Evolutionary conservation across 179 eudicot genomes (phyloP), one percentile per base, ranked within the genome.

Genomic region (Beta macrorhiza): DNA sequence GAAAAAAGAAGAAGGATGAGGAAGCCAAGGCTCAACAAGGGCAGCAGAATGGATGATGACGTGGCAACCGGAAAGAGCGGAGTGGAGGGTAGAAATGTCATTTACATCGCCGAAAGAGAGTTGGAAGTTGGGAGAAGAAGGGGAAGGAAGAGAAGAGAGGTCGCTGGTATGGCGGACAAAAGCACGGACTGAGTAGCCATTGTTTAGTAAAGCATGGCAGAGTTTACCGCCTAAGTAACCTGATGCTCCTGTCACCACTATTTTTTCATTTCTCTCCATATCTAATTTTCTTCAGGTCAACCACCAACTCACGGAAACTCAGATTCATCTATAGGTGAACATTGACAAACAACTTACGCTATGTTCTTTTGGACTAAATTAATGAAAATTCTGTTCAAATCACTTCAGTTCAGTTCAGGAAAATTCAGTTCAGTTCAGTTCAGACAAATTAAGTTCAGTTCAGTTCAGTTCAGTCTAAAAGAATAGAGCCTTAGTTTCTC

Each of bases 11-110:
- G 91, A 86, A 75, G 98, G 92, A 42, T 96, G 84, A 0, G 99
- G 99, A 73, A 91, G 89, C 99, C 99, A 96, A 7, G 99, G 93
- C 81, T 96, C 99, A 53, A 96, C 99, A 7, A 96, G 83, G 14
- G 98, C 99, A 57, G 99, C 98, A 19, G 90, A 81, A 81, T 96
- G 99, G 84, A 96, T 67, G 84, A 96, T 80, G 78, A 85, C 64
- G 58, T 87, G 85, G 87, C 93, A 92, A 42, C 91, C 91, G 74
- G 89, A 82, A 82, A 85, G 85, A 78, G 98, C 98, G 58, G 87
- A 82, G 37, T 90, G 86, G 72, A 96, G 91, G 1, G 99, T 92
- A 15, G 58, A 62, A 64, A 83, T 86, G 78, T 96, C 91, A 72
- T 97, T 92, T 57, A 94, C 84, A 52, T 96, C 99, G 4, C 99